Percentiles rank a stretch among this genome's conserved stretches.
phyloP scores from a whole-genome alignment of 805 yeast genomes.

The Yamadazyma takamatsuzukensis region DNA sequence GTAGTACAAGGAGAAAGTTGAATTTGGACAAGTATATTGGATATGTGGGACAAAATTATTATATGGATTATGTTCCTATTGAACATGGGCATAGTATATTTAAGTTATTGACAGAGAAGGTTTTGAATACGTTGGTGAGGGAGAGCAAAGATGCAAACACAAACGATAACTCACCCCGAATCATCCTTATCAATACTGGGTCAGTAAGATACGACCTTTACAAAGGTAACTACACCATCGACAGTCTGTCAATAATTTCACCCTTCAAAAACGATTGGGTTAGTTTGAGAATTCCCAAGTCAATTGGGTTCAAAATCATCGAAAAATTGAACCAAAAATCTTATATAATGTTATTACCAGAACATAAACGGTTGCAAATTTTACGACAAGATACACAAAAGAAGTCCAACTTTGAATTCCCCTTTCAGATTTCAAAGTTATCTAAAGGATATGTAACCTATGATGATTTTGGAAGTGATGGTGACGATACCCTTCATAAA shows the following conservation, averaged over 20 bases:
- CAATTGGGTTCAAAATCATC: constrained; percentile 52
- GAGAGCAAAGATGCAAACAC: constrained; percentile 19
- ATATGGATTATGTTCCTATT: constrained; percentile 63
- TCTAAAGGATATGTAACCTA: constrained; percentile 73
- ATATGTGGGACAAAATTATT: constrained; percentile 61
- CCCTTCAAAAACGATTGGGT: constrained; percentile 86
- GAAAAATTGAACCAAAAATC: constrained; percentile 54
- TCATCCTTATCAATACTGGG: constrained; percentile 78
- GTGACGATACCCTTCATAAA: constrained; percentile 77
- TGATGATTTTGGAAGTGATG: constrained; percentile 82
- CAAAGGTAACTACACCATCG: constrained; percentile 78
- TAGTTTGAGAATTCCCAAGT: constrained; percentile 55
- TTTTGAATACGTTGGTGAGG: constrained; percentile 53
- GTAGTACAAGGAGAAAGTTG: constrained; percentile 42
- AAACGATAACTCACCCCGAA: constrained; percentile 25
- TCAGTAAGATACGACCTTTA: constrained; percentile 83
- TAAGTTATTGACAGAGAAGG: constrained; percentile 51
- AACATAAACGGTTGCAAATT: constrained; percentile 19
- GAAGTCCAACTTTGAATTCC: background rate
- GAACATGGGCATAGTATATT: constrained; percentile 48
- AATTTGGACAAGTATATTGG: constrained; percentile 59
- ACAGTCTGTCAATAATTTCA: constrained; percentile 76
- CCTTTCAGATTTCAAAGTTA: constrained; percentile 13
- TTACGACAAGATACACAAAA: constrained; percentile 1
- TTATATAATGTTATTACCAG: constrained; percentile 35